Percentiles rank a stretch among this genome's conserved stretches.
Evolutionary conservation across 257 asterid species (phyloP).

Genomic region (Petunia secreta): DNA sequence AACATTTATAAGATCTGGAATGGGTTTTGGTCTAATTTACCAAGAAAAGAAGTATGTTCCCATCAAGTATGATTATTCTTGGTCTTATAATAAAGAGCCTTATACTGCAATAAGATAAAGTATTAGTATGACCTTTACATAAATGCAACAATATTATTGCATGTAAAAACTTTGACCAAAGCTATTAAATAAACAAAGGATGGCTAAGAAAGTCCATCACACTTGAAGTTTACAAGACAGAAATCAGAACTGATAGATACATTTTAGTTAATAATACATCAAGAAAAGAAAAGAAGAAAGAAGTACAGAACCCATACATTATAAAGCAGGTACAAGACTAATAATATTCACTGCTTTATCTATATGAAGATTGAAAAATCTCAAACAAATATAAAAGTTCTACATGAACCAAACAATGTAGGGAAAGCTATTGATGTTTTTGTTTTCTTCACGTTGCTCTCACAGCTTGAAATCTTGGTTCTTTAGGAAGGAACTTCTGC

Average conservation of each 20-base stretch:
- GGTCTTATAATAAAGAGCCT: too few relatives aligned
- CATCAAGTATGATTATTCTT: too few relatives aligned
- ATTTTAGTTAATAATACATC: background rate
- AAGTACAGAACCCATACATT: background rate
- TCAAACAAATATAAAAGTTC: background rate
- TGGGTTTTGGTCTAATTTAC: too few relatives aligned
- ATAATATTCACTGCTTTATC: background rate
- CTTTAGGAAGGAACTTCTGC: slow-evolving; percentile 79
- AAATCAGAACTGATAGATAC: background rate
- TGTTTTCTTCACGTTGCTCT: slow-evolving; percentile 39
- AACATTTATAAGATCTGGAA: too few relatives aligned
- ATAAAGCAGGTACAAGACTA: background rate
- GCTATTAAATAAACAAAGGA: background rate
- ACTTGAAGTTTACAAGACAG: background rate
- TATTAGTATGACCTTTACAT: too few relatives aligned
- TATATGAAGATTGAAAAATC: background rate
- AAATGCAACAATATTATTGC: too few relatives aligned
- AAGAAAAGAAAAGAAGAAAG: background rate
- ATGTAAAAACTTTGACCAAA: background rate
- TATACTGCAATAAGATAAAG: too few relatives aligned
- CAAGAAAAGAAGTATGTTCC: too few relatives aligned
- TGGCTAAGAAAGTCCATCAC: background rate
- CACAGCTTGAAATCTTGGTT: slow-evolving; percentile 80
- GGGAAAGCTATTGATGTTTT: background rate
- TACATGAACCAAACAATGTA: background rate